Percentiles rank a stretch among this genome's conserved stretches.
Conservation (phyloP, 177 flowering plant species). For the Vitis hybrid region DNA sequence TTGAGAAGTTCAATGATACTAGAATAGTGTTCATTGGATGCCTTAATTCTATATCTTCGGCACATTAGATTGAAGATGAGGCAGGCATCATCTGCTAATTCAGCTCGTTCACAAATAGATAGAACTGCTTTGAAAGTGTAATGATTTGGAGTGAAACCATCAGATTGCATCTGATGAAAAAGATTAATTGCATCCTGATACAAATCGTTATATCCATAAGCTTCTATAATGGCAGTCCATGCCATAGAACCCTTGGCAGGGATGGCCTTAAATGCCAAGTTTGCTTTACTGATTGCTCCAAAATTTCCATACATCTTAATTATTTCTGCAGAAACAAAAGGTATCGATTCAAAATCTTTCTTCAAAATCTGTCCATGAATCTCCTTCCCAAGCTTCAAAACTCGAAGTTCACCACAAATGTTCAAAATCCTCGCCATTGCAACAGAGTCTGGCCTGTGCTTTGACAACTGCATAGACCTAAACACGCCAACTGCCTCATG, state of each 20-base stretch:
- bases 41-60: constrained; percentile 37
- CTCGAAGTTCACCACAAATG: constrained; percentile 46
- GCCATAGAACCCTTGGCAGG: constrained; percentile 62
- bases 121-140: constrained; percentile 59
- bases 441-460: constrained; percentile 79
- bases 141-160: constrained; percentile 56
- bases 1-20: constrained; percentile 48
- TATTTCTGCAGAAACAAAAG: constrained; percentile 64
- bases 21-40: constrained; percentile 60
- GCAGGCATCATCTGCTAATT: constrained; percentile 60
- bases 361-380: constrained; percentile 72
- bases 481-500: constrained; percentile 59
- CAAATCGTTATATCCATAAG: constrained; percentile 46
- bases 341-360: constrained; percentile 48
- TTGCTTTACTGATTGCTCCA: constrained; percentile 42
- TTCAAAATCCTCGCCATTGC: constrained; percentile 54
- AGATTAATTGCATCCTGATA: constrained; percentile 55
- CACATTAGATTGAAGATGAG: constrained; percentile 53
- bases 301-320: constrained; percentile 75
- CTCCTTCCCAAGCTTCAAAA: constrained; percentile 72
- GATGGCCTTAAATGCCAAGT: constrained; percentile 44
- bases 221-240: constrained; percentile 81
- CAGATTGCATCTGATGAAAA: constrained; percentile 45
- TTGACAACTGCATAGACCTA: constrained; percentile 70
- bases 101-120: constrained; percentile 58